Percentiles rank a stretch among this genome's conserved stretches.
These are phyloP conservation scores for Exidia glandulosa DNA, from an alignment of 768 basidiomycete genomes.

Conservation along the genomic window DNA sequence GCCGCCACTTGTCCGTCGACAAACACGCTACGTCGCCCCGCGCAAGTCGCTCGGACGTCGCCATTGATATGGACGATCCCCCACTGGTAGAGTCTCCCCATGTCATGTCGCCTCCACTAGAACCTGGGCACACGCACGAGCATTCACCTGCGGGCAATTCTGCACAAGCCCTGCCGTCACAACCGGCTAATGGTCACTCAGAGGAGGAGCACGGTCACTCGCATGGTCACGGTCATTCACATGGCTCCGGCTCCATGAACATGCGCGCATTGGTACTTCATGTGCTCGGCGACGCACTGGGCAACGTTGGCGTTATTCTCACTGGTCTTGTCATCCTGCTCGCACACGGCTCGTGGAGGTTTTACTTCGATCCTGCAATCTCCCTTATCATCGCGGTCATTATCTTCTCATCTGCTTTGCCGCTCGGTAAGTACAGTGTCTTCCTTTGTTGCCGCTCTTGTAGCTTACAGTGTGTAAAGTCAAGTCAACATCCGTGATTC, in stretches of 20 bases:
- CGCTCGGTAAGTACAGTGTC: slow-evolving; percentile 49
- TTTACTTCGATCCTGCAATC: slow-evolving; percentile 88
- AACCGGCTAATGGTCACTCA: background rate
- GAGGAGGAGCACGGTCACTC: slow-evolving; percentile 55
- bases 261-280: slow-evolving; percentile 94
- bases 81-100: background rate
- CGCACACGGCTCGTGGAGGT: slow-evolving; percentile 72
- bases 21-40: background rate
- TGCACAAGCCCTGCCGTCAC: background rate
- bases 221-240: slow-evolving; percentile 39
- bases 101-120: background rate
- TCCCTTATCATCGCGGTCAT: slow-evolving; percentile 90
- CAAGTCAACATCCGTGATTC: slow-evolving; percentile 85
- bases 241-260: slow-evolving; percentile 75
- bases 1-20: background rate
- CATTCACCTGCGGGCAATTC: too few species aligned
- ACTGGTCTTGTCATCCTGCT: slow-evolving; percentile 94
- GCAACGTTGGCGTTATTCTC: slow-evolving; percentile 94
- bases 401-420: slow-evolving; percentile 91
- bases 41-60: background rate
- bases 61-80: background rate
- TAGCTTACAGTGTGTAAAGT: slow-evolving; percentile 34
- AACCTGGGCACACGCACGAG: too few species aligned
- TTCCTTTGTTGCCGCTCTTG: slow-evolving; percentile 3
- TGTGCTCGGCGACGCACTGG: slow-evolving; percentile 92